Evolutionary conservation across 495 filamentous ascomycete species (phyloP).

Genomic region (Oleoguttula mirabilis): DNA sequence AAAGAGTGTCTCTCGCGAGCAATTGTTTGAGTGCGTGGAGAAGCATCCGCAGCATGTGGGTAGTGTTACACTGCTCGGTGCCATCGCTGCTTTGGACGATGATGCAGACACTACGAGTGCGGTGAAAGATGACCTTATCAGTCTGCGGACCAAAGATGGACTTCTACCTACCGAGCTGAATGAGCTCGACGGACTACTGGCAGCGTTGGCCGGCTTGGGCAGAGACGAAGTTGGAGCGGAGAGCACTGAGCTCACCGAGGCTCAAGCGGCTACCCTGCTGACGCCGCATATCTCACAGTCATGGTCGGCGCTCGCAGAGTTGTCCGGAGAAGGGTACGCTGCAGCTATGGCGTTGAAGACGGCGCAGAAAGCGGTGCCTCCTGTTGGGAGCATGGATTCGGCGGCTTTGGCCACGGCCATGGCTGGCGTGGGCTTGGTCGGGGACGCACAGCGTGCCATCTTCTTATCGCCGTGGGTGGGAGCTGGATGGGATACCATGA

Average conservation of each 20-base stretch:
- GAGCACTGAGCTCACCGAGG: neutral
- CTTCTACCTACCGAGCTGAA: conserved; percentile 36
- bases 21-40: conserved; percentile 69
- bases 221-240: conserved; percentile 28
- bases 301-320: conserved; percentile 37
- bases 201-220: conserved; percentile 39
- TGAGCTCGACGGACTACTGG: conserved; percentile 46
- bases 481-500: conserved; percentile 11
- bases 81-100: conserved; percentile 66
- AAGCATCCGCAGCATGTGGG: conserved; percentile 59
- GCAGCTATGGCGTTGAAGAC: conserved; percentile 72
- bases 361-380: conserved; percentile 59
- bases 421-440: conserved; percentile 56
- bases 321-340: conserved; percentile 43
- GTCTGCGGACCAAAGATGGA: conserved; percentile 50
- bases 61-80: conserved; percentile 65
- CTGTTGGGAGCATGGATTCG: conserved; percentile 52
- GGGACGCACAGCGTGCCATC: conserved; percentile 64
- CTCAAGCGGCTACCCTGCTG: conserved; percentile 9
- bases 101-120: conserved; percentile 70
- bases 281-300: conserved; percentile 2
- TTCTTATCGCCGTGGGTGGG: conserved; percentile 70
- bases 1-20: conserved; percentile 59
- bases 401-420: conserved; percentile 62
- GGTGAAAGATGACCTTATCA: conserved; percentile 63